Base-by-base conservation (phyloP, 345 rosid species). In the Linum lewisii region DNA sequence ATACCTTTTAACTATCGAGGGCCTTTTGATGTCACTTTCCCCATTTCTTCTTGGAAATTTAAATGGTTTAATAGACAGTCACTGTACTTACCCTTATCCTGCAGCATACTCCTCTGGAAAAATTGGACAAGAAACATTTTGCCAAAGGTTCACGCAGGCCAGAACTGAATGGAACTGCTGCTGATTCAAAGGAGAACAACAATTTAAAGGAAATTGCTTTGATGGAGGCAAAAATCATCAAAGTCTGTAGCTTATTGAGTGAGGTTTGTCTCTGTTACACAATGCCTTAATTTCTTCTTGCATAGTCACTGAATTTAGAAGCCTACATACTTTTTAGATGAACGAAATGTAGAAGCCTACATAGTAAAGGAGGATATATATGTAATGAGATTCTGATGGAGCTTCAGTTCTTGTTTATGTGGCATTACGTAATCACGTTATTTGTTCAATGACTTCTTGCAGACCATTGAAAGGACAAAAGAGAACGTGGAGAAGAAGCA, bases 401-500 rank as follows among this genome's bases (percentile, higher is more conserved):
- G 8, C 34, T 36, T 54, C 21, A 24, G 4, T 25, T 52, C 50
- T 54, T 56, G 3, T 24, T 26, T 45, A 21, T 32, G 42, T 5
- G 8, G 26, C 51, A 20, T 24, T 5, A 18, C 47, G 3, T 29
- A 21, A 2, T 59, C 24, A 53, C 47, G 22, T n/a, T 8, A 29
- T 29, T 63, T 42, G 9, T 20, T 59, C 18, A 55, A 49, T 68
- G 29, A 29, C 42, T 53, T 49, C 57, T 32, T 66, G 70, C 73
- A 90, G 99, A 80, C 80, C 49, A 87, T 84, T 65, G 82, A 63
- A 52, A 77, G 76, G 54, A 90, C 99, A 59, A 85, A 81, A 64
- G 83, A 90, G 66, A 90, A 93, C 77, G 71, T 93, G 37, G 87
- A 79, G 66, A 93, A 93, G 88, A 93, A 90, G 76, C 97, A 93